Evolutionary conservation across 1,139 yeast genomes (phyloP), one percentile per base, ranked within the genome.

Genomic region (Suzukiozyma palmioleophila): DNA sequence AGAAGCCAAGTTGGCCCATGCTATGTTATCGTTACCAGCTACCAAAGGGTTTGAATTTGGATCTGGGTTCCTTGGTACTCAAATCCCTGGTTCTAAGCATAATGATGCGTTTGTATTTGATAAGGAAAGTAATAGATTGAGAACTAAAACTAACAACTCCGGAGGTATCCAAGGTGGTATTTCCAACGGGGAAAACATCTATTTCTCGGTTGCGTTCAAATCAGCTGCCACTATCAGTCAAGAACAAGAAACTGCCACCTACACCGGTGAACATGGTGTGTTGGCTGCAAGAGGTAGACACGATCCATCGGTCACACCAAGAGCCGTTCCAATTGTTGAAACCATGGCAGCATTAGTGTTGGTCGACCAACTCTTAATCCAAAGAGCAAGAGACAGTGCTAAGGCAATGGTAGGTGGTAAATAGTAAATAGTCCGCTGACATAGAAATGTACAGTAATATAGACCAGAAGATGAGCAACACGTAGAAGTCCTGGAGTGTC

Each of bases 161-260:
- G 98, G 98, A 53, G 98, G 98, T 64, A 79, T 90, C 45, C 98
- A 92, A 69, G 98, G 98, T 56, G 98, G 98, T 56, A 92, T 92
- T 55, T 73, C 96, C 41, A 92, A 92, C 61, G 98, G 98, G 50
- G 98, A 92, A 65, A 77, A 85, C 66, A 86, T 92, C 55, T 92
- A 84, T 69, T 92, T 94, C 64, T 83, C 88, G 14, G 94, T 92
- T 35, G 97, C 97, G 2, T 92, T 92, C 79, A 92, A 92, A 71
- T 89, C 97, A 2, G 97, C 97, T 33, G 98, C 98, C 40, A 92
- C 98, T 33, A 92, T 92, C 50, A 82, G 95, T 40, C 95, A 89
- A 69, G 95, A 85, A 56, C 98, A 92, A 68, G 66, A 72, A 33
- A 92, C 98, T 18, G 78, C 89, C 26, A 78, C 92, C 36, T 92